phyloP scores from a whole-genome alignment of 257 asterid genomes.

The Solanum chaucha region DNA sequence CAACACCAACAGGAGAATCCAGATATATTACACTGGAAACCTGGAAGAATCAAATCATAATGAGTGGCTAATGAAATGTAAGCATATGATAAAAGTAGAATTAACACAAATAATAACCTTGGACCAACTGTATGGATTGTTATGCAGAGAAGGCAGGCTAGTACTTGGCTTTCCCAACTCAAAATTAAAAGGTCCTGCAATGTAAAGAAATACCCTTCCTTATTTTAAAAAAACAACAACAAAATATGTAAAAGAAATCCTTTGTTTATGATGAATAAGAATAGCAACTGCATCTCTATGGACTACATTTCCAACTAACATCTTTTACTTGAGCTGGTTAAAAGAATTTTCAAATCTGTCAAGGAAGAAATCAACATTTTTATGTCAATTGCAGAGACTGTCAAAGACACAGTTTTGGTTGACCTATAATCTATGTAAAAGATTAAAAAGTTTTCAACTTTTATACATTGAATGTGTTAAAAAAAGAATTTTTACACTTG shows the following conservation, averaged over 20 bases:
- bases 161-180: conserved; percentile 41
- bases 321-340: neutral
- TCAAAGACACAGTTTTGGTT: neutral
- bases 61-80: neutral
- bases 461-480: neutral
- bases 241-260: neutral
- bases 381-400: neutral
- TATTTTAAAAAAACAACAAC: neutral
- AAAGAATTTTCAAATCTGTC: neutral
- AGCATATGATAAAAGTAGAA: neutral
- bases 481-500: neutral
- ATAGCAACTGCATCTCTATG: neutral
- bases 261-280: neutral
- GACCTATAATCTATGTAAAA: neutral
- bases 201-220: neutral
- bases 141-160: conserved; percentile 70
- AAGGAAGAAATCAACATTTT: neutral
- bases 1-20: conserved; percentile 97
- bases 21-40: conserved; percentile 67
- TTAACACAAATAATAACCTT: conserved; percentile 48
- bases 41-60: conserved; percentile 21
- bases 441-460: neutral
- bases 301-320: neutral
- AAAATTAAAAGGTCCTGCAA: conserved; percentile 89
- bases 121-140: conserved; percentile 90